Evolutionary conservation across 148 eudicot genomes (phyloP), one percentile per base, ranked within the genome.

Genomic region (Rhododendron mucronatum): DNA sequence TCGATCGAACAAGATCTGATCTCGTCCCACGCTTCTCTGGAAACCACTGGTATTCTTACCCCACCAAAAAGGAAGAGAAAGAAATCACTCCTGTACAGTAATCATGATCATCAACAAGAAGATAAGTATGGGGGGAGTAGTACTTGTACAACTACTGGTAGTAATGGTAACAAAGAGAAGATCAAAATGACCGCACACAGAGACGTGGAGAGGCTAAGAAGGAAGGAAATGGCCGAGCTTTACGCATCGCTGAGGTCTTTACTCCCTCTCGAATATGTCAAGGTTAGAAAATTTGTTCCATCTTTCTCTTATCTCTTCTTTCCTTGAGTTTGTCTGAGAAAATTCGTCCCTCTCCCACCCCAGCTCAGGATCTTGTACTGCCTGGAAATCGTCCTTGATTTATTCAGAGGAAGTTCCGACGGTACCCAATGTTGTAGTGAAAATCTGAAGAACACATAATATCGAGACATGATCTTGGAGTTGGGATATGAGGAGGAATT

Each of bases 211-310:
- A 87, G 93, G 45, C 93, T 91, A 87, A 92, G 98, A 85, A 90
- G 98, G 87, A 91, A 93, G 86, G 96, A 94, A 88, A 96, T 96
- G 98, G 82, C 95, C 8, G 86, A 75, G 37, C 96, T 90, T 79
- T 87, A 89, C 84, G 89, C 94, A 3, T 90, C 94, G 0, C 93
- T 96, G 28, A 84, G 97, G 21, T 89, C 94, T 20, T 87, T 91
- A 51, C 96, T 95, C 33, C 98, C 98, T 69, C 84, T 86, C 51
- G 97, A 92, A 53, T 93, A 87, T 82, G 63, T 93, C 85, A 93
- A 89, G 97, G 98, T 95, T 4, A 80, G 2, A 28, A 16, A 82
- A 47, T 55, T 15, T n/a, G 0, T 16, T 51, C n/a, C 16, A n/a
- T 69, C 44, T 39, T 39, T 28, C 13, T 65, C n/a, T 55, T 30